phyloP scores from a whole-genome alignment of 2,329 filamentous ascomycete species.

The Ampelomyces quisqualis region DNA sequence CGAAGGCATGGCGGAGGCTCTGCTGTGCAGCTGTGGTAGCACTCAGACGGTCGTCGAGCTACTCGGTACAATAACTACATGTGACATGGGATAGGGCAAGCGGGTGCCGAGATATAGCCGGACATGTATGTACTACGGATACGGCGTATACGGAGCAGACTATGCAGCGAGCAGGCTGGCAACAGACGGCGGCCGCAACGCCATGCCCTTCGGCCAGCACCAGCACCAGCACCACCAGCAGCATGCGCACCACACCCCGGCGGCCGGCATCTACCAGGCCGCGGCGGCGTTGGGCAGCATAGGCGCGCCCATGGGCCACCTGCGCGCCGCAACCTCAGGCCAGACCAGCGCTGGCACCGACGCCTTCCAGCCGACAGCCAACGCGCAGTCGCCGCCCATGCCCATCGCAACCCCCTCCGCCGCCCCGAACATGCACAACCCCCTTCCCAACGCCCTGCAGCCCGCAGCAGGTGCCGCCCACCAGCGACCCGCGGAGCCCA shows the following conservation, averaged over 20 bases:
- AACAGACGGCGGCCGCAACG: constrained; percentile 17
- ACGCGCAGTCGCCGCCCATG: constrained; percentile 21
- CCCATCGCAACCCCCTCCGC: too few relatives aligned
- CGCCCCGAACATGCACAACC: constrained; percentile 56
- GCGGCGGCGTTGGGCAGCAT: constrained; percentile 51
- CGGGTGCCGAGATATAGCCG: constrained; percentile 13
- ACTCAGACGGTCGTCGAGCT: too few relatives aligned
- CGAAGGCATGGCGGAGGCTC: constrained; percentile 29
- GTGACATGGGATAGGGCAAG: constrained; percentile 14
- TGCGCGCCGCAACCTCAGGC: constrained; percentile 43
- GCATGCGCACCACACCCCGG: constrained; percentile 38
- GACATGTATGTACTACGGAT: too few relatives aligned
- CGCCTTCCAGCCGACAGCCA: constrained; percentile 42
- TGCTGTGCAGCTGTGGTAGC: constrained; percentile 1
- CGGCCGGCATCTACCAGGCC: constrained; percentile 49
- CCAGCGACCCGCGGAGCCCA: constrained; percentile 57
- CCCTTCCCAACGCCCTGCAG: constrained; percentile 55
- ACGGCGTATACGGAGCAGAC: too few relatives aligned
- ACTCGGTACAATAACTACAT: too few relatives aligned
- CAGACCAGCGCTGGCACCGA: constrained; percentile 49
- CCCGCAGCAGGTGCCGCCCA: constrained; percentile 54
- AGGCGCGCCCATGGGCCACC: constrained; percentile 47
- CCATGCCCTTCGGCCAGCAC: constrained; percentile 45
- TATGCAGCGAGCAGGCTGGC: too few relatives aligned
- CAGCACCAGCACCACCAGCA: constrained; percentile 40